These are phyloP conservation scores for Metschnikowia gruessii DNA, from an alignment of 805 yeast genomes.

Conservation along the genomic window DNA sequence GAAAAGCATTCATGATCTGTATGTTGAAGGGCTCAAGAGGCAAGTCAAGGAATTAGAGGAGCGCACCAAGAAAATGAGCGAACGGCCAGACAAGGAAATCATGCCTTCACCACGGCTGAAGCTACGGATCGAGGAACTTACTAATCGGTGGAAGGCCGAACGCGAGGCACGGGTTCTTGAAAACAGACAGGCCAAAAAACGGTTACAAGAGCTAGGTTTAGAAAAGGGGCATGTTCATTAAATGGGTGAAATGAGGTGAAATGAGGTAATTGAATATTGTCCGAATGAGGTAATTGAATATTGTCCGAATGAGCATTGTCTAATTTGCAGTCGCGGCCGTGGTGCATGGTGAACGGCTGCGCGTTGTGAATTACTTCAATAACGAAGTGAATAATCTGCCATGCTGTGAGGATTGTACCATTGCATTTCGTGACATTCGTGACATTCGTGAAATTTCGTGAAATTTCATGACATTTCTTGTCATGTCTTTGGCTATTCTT, in stretches of 20 bases:
- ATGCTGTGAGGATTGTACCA: no score
- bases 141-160: constrained; percentile 65
- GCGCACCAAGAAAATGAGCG: constrained; percentile 29
- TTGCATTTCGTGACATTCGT: no score
- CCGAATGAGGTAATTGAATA: no score
- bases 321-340: constrained; percentile 6
- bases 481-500: no score
- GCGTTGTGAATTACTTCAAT: no score
- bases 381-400: no score
- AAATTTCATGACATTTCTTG: no score
- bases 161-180: constrained; percentile 68
- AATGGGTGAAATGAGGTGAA: no score
- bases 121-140: constrained; percentile 58
- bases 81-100: constrained; percentile 15
- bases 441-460: no score
- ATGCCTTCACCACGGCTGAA: constrained; percentile 36
- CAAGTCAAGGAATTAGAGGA: constrained; percentile 19
- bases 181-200: constrained; percentile 49
- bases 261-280: no score
- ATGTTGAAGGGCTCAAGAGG: constrained; percentile 23
- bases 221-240: no score
- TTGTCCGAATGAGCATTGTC: neutral
- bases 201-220: constrained; percentile 44
- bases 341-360: no score
- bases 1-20: constrained; percentile 3